Evolutionary conservation across 2,329 filamentous ascomycete genomes (phyloP).

Genomic region (Trichoderma sp.): DNA sequence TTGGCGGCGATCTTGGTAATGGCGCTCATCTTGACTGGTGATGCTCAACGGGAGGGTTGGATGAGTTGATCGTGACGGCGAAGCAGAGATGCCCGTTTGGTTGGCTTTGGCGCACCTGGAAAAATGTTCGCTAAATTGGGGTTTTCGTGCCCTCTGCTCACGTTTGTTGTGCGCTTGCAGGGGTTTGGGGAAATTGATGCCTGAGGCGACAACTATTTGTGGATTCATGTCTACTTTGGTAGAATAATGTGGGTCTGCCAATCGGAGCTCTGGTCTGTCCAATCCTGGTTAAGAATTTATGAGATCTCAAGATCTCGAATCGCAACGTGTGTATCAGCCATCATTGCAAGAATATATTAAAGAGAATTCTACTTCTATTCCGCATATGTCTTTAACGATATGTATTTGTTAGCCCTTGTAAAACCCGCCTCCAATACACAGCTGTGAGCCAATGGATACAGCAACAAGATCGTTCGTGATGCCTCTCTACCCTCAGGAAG

Average conservation of each 20-base stretch:
- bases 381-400: accelerated
- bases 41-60: constrained; percentile 35
- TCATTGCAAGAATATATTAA: neutral
- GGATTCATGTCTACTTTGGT: neutral
- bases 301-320: neutral
- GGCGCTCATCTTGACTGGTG: constrained; percentile 57
- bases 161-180: constrained; percentile 20
- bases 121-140: constrained; percentile 39
- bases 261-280: neutral
- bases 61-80: constrained; percentile 27
- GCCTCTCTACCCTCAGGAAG: neutral
- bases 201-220: neutral
- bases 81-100: neutral
- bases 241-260: neutral
- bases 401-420: neutral
- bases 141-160: constrained; percentile 39
- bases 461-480: neutral
- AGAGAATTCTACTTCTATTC: neutral
- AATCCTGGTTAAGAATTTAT: neutral
- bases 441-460: neutral
- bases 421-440: neutral
- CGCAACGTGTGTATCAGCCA: neutral
- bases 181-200: neutral
- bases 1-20: constrained; percentile 98
- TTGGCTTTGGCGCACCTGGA: constrained; percentile 13